Percentiles rank a stretch among this genome's conserved stretches.
Evolutionary conservation across 2,329 filamentous ascomycete genomes (phyloP).

Genomic region (Ilyonectria mors-panacis): DNA sequence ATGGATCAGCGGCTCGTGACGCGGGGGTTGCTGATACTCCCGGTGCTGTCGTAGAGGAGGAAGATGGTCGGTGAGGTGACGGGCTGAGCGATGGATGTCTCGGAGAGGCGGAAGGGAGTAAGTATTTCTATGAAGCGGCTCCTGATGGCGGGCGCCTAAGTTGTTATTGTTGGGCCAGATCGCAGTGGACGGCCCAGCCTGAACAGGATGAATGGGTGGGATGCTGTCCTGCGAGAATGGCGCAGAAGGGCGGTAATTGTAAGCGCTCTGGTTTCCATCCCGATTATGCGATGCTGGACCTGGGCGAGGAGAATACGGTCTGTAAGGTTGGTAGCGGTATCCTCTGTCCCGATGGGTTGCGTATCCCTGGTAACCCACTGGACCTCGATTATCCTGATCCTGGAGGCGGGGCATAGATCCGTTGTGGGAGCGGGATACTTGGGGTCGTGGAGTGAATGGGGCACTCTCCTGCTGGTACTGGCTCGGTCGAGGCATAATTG

Average conservation of each 20-base stretch:
- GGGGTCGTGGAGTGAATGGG: not conserved
- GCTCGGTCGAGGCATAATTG: not conserved
- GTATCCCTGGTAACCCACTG: not conserved
- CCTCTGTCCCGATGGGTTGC: not conserved
- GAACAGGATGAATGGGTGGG: not conserved
- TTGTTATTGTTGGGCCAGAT: not conserved
- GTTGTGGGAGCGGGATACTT: not conserved
- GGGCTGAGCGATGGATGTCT: not conserved
- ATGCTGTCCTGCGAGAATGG: not conserved
- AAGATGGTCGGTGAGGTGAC: not conserved
- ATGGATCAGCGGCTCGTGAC: conserved; percentile 15
- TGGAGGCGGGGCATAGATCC: not conserved
- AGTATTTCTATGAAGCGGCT: not conserved
- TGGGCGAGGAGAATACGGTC: not conserved
- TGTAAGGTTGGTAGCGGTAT: conserved; percentile 11
- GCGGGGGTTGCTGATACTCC: not conserved
- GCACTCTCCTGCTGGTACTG: not conserved
- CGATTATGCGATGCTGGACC: not conserved
- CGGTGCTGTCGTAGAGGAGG: not conserved
- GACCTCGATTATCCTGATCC: not conserved
- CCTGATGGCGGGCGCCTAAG: not conserved
- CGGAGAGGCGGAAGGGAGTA: conserved; percentile 9
- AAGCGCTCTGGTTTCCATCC: not conserved
- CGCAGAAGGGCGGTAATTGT: not conserved
- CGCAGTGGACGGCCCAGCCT: not conserved